phyloP scores from a whole-genome alignment of 306 rosid genomes.

The Lotus japonicus region DNA sequence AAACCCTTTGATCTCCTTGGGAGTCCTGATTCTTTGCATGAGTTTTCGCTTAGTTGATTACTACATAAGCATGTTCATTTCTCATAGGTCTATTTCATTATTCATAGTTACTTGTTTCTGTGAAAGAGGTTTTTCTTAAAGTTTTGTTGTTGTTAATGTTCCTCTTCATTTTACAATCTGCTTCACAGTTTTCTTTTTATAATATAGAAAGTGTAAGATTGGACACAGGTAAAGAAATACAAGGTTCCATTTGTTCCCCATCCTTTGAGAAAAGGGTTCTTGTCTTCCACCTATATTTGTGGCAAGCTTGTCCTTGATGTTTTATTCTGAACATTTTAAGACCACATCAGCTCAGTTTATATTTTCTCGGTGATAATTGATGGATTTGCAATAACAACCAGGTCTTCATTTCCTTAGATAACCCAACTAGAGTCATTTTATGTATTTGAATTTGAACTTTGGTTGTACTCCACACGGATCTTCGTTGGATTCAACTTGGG shows the following conservation, averaged over 20 bases:
- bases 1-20: conserved; percentile 61
- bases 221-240: conserved; percentile 12
- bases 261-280: not conserved
- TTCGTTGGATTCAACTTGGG: too few relatives aligned
- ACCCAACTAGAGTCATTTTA: not conserved
- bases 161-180: not conserved
- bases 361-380: not conserved
- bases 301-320: not conserved
- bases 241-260: not conserved
- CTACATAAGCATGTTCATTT: conserved; percentile 13
- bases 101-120: conserved; percentile 46
- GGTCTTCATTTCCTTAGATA: not conserved
- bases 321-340: not conserved
- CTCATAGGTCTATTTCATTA: conserved; percentile 29
- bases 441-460: too few relatives aligned
- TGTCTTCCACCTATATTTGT: not conserved
- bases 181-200: conserved; percentile 8
- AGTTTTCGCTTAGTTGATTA: conserved; percentile 42
- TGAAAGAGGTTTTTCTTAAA: conserved; percentile 16
- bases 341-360: not conserved
- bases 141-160: not conserved
- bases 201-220: conserved; percentile 15
- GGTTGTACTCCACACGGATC: too few relatives aligned
- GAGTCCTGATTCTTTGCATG: conserved; percentile 50
- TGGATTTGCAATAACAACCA: not conserved